Percentiles rank a stretch among this genome's conserved stretches.
Evolutionary conservation across 148 eudicot genomes (phyloP).

Genomic region (Vaccinium myrtillus): DNA sequence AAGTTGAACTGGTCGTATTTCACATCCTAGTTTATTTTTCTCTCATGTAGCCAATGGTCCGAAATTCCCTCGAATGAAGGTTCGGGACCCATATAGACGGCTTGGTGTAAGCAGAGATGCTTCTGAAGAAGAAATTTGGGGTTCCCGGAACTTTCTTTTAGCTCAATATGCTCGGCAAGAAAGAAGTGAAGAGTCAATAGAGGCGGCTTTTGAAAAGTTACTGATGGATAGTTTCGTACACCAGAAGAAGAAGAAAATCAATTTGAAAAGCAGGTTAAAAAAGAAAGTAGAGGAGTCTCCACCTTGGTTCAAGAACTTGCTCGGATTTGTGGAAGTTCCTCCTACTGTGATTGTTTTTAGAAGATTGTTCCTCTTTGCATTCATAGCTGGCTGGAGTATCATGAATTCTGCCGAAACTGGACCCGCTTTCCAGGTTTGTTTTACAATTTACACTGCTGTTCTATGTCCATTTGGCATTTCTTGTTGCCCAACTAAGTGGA

Average conservation of each 20-base stretch:
- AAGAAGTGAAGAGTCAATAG: constrained; percentile 86
- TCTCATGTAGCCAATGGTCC: constrained; percentile 41
- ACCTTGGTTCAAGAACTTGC: constrained; percentile 83
- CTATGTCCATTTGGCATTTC: background rate
- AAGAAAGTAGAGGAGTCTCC: constrained; percentile 95
- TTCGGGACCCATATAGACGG: constrained; percentile 96
- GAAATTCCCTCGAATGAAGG: constrained; percentile 61
- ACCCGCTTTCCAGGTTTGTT: constrained; percentile 93
- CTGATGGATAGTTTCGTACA: constrained; percentile 71
- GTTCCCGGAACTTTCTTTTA: constrained; percentile 78
- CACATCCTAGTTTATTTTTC: background rate
- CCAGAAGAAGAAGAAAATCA: constrained; percentile 79
- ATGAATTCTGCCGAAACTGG: constrained; percentile 91
- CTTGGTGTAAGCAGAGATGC: constrained; percentile 85
- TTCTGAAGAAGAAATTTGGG: constrained; percentile 91
- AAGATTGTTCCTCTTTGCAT: constrained; percentile 78
- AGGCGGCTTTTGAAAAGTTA: constrained; percentile 88
- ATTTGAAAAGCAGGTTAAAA: constrained; percentile 82
- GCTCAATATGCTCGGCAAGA: constrained; percentile 80
- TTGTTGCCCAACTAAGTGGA: background rate
- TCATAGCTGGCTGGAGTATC: constrained; percentile 95
- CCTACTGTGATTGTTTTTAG: constrained; percentile 66
- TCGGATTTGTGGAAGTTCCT: constrained; percentile 85
- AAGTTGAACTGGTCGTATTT: background rate
- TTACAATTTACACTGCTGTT: background rate